Conservation (phyloP, 352 stramenopile genomes). For the Thraustochytrium sp. region DNA sequence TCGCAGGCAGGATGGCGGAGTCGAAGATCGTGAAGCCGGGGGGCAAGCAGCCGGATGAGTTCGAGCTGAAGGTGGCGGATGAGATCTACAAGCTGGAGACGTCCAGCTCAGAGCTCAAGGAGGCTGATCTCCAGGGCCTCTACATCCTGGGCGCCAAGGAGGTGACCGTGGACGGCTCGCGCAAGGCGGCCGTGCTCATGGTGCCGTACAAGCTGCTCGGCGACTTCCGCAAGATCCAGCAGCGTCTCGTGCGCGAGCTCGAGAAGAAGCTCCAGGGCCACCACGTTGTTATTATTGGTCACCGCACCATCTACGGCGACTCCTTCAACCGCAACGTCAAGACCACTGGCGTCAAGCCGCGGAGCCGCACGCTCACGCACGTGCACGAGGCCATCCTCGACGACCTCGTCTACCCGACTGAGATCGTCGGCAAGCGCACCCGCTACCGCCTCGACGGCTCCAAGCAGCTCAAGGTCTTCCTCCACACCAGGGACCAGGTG, state of each 20-base stretch:
- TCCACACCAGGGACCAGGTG: constrained; percentile 96
- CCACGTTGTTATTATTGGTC: constrained; percentile 97
- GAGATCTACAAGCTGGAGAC: constrained; percentile 46
- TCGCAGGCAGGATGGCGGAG: constrained; percentile 27
- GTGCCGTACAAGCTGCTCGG: constrained; percentile 96
- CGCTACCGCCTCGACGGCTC: constrained; percentile 91
- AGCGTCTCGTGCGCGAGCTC: constrained; percentile 92
- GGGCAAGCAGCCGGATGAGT: constrained; percentile 33
- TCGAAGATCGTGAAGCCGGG: constrained; percentile 45
- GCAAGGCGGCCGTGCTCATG: constrained; percentile 98
- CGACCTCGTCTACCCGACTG: constrained; percentile 95
- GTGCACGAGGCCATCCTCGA: constrained; percentile 99
- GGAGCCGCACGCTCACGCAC: constrained; percentile 92
- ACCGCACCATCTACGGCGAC: constrained; percentile 98
- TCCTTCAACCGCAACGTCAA: constrained; percentile 88
- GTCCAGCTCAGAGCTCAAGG: constrained; percentile 70
- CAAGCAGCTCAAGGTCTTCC: constrained; percentile 95
- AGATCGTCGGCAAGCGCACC: constrained; percentile 99
- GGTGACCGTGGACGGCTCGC: constrained; percentile 83
- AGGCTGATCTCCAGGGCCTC: constrained; percentile 89
- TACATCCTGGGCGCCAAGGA: constrained; percentile 99
- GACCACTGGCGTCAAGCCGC: constrained; percentile 85
- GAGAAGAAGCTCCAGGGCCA: constrained; percentile 99
- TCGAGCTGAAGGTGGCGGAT: constrained; percentile 47
- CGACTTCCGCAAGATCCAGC: constrained; percentile 98